Evolutionary conservation across 768 basidiomycete species (phyloP), one percentile per base, ranked within the genome.

Genomic region (Crepidotus variabilis): DNA sequence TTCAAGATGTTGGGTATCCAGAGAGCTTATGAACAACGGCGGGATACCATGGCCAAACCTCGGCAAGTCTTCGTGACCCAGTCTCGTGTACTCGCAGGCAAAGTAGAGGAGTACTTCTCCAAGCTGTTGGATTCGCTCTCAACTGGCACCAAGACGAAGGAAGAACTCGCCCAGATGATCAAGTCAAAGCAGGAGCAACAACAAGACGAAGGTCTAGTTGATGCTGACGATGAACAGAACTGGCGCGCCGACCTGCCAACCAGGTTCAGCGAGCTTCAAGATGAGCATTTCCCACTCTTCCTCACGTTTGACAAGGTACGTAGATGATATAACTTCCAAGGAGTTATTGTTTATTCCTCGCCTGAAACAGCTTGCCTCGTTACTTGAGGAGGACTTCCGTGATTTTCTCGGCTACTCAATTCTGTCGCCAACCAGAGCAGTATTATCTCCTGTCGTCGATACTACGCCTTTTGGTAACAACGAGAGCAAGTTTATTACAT

Each of bases 1-100:
- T 87, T 85, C 72, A 89, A 87, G 66, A 89, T 90, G 79, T 73
- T 89, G 1, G 78, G 80, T 1, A 81, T 88, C 6, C 84, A 90
- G 60, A 71, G 78, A n/a, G 74, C 80, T 2, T 85, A 78, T 69
- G 67, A 78, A 36, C 57, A 73, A 22, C 67, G 71, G 21, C 67
- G 66, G 9, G 70, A 65, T 16, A 58, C 67, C 2, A 66, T 73
- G 36, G 64, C 70, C 0, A 82, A 78, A 61, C 83, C 85, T 2
- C 77, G 86, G 11, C 88, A 90, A 61, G 66, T 90, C 11, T 90
- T 90, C 57, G 80, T 90, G 1, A 90, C 88, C 0, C 84, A 87
- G 61, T 90, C 88, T 1, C 76, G 75, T 16, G 73, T 83, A 16
- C 76, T 90, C 2, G 86, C 86, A 0, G 71, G 70, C n/a, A 87